Evolutionary conservation across 192 early-diverging fungal genomes (phyloP).

Genomic region (Coemansia sp.): DNA sequence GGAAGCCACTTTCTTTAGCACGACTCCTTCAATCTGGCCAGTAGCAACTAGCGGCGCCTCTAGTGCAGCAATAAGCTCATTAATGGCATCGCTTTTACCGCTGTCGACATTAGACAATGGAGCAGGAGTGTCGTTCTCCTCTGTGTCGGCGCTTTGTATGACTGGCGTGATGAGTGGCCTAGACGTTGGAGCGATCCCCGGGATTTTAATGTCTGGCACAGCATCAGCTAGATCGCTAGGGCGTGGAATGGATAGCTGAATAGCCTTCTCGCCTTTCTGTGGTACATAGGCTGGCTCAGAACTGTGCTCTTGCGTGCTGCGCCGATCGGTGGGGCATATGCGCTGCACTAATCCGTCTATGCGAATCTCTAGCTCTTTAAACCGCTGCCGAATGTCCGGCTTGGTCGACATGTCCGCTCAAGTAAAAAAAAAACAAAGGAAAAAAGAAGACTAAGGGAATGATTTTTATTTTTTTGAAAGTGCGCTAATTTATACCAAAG

Average conservation of each 20-base stretch:
- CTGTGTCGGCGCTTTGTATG: background rate
- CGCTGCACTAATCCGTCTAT: conserved; percentile 6
- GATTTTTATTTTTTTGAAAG: no score
- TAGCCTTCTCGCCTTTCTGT: background rate
- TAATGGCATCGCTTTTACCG: background rate
- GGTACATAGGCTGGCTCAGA: background rate
- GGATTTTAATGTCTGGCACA: background rate
- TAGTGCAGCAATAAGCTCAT: conserved; percentile 11
- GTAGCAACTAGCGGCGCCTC: conserved; percentile 26
- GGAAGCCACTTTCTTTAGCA: background rate
- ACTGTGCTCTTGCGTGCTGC: background rate
- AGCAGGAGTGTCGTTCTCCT: background rate
- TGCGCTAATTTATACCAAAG: no score
- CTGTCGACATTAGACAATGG: no score
- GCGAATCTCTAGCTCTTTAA: conserved; percentile 1
- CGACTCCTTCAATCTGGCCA: background rate
- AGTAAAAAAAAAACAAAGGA: background rate
- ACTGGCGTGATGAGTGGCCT: background rate
- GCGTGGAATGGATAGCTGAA: background rate
- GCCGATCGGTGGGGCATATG: background rate
- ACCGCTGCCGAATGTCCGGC: background rate
- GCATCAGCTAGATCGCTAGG: background rate
- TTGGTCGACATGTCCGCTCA: background rate
- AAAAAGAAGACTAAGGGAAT: background rate
- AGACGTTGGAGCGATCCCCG: background rate